Evolutionary conservation across 2,329 filamentous ascomycete species (phyloP), one percentile per base, ranked within the genome.

Genomic region (Aspergillus candidus): DNA sequence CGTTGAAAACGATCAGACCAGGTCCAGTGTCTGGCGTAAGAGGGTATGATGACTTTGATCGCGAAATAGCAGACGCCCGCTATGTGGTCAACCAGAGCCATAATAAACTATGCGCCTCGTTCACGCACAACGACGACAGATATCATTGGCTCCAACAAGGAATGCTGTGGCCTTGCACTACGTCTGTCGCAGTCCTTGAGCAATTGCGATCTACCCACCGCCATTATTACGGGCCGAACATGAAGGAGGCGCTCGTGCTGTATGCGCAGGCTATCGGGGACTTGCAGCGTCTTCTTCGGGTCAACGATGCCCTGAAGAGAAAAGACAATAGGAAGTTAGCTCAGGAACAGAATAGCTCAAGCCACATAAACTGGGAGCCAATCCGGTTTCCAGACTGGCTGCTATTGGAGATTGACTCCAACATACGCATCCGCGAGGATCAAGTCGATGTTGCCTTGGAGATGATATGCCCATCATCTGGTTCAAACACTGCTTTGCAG

Each of bases 331-430:
- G 66, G 11, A 57, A 62, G 39, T 31, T 72, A 2, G 22, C 51
- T 0, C 65, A 76, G 4, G 78, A 82, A 47, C 51, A 60, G 11
- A 45, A 43, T 0, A 78, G 76, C 38, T 29, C 32, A 0, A 79
- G 77, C 0, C 81, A 84, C 52, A 56, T 54, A 0, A 77, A 80
- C 27, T 85, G 82, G 82, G 55, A 68, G 2, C 74, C 79, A 0
- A n/a, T 58, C 0, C 62, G 77, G 0, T 59, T 73, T 29, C 70
- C 79, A 0, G 82, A 87, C 53, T 85, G 81, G 77, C 58, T 87
- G 0, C 65, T 87, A 0, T 61, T 88, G 0, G 83, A 87, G 49
- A 75, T 87, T 11, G 83, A 87, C 40, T 70, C 74, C 0, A 73
- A 84, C 46, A 60, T 87, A 2, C 67, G 82, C 22, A 79, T 87